Base-by-base conservation (phyloP, 1,139 yeast species). In the Kodamaea plutei region DNA sequence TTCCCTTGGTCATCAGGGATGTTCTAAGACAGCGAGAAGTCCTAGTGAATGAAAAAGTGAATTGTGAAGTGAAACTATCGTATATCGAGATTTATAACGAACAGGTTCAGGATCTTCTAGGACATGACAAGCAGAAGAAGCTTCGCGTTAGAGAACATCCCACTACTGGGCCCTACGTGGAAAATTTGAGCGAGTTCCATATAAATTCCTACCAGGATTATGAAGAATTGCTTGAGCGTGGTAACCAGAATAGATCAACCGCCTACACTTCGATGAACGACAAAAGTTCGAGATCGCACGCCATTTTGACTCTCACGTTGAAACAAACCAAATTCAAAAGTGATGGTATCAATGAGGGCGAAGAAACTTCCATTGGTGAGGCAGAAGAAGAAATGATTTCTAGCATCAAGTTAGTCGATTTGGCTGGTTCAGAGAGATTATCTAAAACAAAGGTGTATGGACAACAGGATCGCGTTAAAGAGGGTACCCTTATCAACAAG, bases 401-500 rank as follows among this genome's bases (percentile, higher is more conserved):
- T 2, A 73, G 76, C 38, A 64, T 84, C 23, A 69, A 84, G 37
- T 62, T 84, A 19, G 91, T 84, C 2, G 94, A 84, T 56, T 60
- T 84, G 44, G 95, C 95, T 0, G 95, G 95, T 0, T 79, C 89
- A 0, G 95, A 84, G 49, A 61, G 91, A 36, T 74, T 81, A 6
- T 53, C 62, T 12, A 68, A 79, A 12, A 75, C 85, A 0, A 84
- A 84, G 16, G 70, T 82, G 2, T 73, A 69, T 15, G 87, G 84
- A 3, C 69, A 64, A 30, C 59, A 56, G 15, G 73, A 71, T 8
- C 60, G 93, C 30, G 64, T 82, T 33, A 71, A 77, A 41, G 95
- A 84, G 51, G 94, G 94, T 1, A 66, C 78, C 4, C 74, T 77
- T 38, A 84, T 84, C 45, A 84, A 84, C 56, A 79, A 79, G 48